Conservation (phyloP, 768 basidiomycete species). For the Serpula lacrymans region DNA sequence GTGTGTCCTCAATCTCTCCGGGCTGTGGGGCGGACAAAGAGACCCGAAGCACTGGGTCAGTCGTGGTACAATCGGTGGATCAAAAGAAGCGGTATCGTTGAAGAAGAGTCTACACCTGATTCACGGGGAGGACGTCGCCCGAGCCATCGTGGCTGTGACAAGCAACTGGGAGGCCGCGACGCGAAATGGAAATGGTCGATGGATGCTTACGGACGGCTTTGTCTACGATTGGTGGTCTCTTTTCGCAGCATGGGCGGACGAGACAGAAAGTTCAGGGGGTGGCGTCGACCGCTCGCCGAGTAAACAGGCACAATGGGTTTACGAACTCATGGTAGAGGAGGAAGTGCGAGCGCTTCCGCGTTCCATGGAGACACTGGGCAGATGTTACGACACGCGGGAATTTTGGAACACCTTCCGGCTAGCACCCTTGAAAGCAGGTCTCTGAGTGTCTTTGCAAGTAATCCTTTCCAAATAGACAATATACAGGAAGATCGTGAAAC, state of each 20-base stretch:
- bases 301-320: conserved; percentile 50
- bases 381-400: conserved; percentile 56
- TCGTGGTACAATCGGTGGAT: conserved; percentile 50
- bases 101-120: conserved; percentile 60
- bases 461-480: too few species aligned
- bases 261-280: too few species aligned
- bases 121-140: conserved; percentile 58
- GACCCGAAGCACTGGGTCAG: conserved; percentile 48
- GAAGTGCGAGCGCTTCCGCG: conserved; percentile 51
- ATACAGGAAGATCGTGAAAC: too few species aligned
- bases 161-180: conserved; percentile 37
- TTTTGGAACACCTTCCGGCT: too few species aligned
- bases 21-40: conserved; percentile 59
- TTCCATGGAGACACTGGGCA: conserved; percentile 41
- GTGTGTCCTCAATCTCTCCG: conserved; percentile 62
- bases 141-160: conserved; percentile 58
- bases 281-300: conserved; percentile 21
- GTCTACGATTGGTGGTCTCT: conserved; percentile 73
- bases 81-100: conserved; percentile 52
- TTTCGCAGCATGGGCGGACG: conserved; percentile 50
- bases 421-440: too few species aligned
- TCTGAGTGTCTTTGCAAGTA: too few species aligned
- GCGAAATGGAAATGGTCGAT: conserved; percentile 54
- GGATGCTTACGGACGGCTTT: conserved; percentile 52
- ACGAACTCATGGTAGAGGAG: conserved; percentile 57